phyloP scores from a whole-genome alignment of 768 basidiomycete genomes.

The Auricularia sp. region DNA sequence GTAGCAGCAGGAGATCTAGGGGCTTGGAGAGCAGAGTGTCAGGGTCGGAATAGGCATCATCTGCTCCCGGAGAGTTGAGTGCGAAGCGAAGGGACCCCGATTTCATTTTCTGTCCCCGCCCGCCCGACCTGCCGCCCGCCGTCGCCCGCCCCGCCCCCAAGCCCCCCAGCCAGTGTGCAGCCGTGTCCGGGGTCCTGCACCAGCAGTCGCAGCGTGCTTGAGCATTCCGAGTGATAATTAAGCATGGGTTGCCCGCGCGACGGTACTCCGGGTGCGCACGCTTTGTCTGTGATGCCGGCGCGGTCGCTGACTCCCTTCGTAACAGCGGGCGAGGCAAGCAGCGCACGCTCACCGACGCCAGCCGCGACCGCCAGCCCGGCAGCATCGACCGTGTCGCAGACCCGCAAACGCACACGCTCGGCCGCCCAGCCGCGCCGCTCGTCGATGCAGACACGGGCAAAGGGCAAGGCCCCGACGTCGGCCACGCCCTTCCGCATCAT shows the following conservation, averaged over 20 bases:
- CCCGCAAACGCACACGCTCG: neutral
- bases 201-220: too few species aligned
- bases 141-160: too few species aligned
- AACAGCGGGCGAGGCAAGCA: neutral
- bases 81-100: too few species aligned
- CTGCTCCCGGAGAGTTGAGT: too few species aligned
- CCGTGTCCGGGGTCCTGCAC: too few species aligned
- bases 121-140: too few species aligned
- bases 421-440: neutral
- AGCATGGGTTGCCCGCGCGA: slow-evolving; percentile 1
- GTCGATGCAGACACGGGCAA: neutral
- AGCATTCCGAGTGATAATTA: too few species aligned
- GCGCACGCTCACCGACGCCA: neutral
- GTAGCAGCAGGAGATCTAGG: too few species aligned
- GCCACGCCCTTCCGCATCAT: neutral
- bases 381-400: neutral
- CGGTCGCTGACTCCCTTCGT: neutral
- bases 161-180: too few species aligned
- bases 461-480: neutral
- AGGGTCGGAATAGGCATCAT: too few species aligned
- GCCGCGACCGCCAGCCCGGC: neutral
- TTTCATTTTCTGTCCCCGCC: too few species aligned
- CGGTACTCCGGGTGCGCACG: neutral
- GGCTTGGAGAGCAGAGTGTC: too few species aligned
- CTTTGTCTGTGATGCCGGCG: neutral